Base-by-base conservation (phyloP, 1,284 basidiomycete species). In the Apiotrichum mycotoxinovorans region DNA sequence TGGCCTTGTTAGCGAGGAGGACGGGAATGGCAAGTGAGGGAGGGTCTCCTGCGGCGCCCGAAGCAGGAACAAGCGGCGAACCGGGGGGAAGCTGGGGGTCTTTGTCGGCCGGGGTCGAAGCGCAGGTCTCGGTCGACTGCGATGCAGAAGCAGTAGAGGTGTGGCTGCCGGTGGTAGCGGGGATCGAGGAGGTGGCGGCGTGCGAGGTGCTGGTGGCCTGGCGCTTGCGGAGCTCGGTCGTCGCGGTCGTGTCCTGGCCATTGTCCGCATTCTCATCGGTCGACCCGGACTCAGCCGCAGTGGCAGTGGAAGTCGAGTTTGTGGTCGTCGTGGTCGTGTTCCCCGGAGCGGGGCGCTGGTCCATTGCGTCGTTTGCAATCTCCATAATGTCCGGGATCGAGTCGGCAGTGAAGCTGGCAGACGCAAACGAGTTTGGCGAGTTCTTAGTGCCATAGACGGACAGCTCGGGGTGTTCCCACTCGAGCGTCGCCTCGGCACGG, bases 1-100 rank as follows among this genome's bases (percentile, higher is more conserved):
- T 65, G 35, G 66, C 66, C 17, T 56, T 64, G 46, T 75, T 71
- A 1, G 89, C 88, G 4, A 95, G 73, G 45, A 93, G 76, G 23
- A 91, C 84, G 0, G 87, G 82, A n/a, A 88, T 80, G 0, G 91
- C 91, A 47, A 92, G 82, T 60, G 85, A 86, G 0, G 89, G 84
- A 0, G 92, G 91, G 75, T 96, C 92, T 2, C 82, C 87, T 0
- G 86, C 87, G 0, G 88, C 85, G 18, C 84, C 85, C 62, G 81
- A 80, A 20, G 23, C 46, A 8, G 62, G 51, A 17, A 80, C 60
- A 42, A 82, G 57, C 1, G 56, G 58, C 22, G 42, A 38, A 26
- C 60, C 60, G n/a, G 25, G 23, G 18, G 60, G 60, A 1, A 62
- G 57, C 22, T 35, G 23, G 1, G 53, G 34, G 47, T 53, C 54